Evolutionary conservation across 148 eudicot genomes (phyloP).

Genomic region (Chenopodium album): DNA sequence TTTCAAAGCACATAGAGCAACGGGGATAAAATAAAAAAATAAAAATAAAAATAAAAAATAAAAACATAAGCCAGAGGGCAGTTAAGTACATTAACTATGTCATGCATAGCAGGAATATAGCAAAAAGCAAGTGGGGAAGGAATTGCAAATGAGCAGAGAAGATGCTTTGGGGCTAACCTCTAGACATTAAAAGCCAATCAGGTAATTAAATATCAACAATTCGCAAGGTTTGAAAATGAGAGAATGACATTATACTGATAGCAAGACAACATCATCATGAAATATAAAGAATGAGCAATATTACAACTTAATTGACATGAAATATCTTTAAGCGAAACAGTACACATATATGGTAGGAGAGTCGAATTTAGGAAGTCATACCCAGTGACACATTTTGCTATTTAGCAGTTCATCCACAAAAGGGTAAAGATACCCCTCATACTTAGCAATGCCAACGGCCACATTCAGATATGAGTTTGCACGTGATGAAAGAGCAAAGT

Average conservation of each 20-base stretch:
- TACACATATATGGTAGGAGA: not conserved
- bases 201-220: not conserved
- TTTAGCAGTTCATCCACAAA: slow-evolving; percentile 81
- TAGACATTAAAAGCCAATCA: not conserved
- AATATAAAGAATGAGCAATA: not conserved
- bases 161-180: not conserved
- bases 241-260: not conserved
- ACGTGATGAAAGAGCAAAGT: slow-evolving; percentile 89
- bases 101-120: too few species aligned
- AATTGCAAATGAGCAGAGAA: not conserved
- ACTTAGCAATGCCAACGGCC: slow-evolving; percentile 80
- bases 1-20: too few species aligned
- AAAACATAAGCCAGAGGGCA: too few species aligned
- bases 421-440: slow-evolving; percentile 81
- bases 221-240: not conserved
- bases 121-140: not conserved
- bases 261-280: not conserved
- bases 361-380: slow-evolving; percentile 39
- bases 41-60: too few species aligned
- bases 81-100: too few species aligned
- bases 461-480: slow-evolving; percentile 78
- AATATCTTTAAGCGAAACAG: slow-evolving; percentile 1
- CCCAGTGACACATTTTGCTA: slow-evolving; percentile 97
- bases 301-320: not conserved
- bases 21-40: too few species aligned